Percentiles rank a stretch among this genome's conserved stretches.
Conservation (phyloP, 2,329 filamentous ascomycete species). For the Aspergillus sp. region DNA sequence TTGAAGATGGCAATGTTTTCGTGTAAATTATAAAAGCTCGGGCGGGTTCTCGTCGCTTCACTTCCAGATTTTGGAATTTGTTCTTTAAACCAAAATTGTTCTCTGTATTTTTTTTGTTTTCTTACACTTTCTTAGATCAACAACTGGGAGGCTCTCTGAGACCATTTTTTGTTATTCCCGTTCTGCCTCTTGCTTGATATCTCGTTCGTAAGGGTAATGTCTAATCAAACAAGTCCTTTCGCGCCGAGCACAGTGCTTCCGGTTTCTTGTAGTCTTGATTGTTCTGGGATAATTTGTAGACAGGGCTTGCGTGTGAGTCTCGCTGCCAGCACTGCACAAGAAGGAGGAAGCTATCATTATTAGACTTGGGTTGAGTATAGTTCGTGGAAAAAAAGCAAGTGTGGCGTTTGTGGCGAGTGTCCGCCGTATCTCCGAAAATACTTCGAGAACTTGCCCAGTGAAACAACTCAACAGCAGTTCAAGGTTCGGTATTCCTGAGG, state of each 20-base stretch:
- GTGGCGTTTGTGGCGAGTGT: conserved; percentile 16
- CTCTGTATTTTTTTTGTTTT: conserved; percentile 19
- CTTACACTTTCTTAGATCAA: conserved; percentile 7
- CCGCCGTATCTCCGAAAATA: neutral
- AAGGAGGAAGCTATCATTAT: too few species aligned
- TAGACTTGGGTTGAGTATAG: neutral
- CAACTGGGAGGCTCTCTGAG: conserved; percentile 13
- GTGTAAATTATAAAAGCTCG: conserved; percentile 46
- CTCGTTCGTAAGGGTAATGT: neutral
- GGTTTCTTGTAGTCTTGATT: neutral
- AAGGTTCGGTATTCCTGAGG: neutral
- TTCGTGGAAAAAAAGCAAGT: conserved; percentile 3
- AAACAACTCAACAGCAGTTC: neutral
- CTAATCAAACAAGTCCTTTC: neutral
- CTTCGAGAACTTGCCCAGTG: neutral
- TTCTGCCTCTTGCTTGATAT: neutral
- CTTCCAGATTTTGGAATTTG: neutral
- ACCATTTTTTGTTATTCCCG: neutral
- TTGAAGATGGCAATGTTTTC: conserved; percentile 8
- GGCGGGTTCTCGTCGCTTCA: conserved; percentile 29
- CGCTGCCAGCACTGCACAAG: too few species aligned
- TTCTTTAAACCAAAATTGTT: neutral
- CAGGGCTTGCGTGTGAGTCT: too few species aligned
- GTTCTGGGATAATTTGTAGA: too few species aligned
- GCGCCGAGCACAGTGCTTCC: neutral